Evolutionary conservation across 108 stramenopile genomes (phyloP).

Genomic region (Discostella stelligeroides): DNA sequence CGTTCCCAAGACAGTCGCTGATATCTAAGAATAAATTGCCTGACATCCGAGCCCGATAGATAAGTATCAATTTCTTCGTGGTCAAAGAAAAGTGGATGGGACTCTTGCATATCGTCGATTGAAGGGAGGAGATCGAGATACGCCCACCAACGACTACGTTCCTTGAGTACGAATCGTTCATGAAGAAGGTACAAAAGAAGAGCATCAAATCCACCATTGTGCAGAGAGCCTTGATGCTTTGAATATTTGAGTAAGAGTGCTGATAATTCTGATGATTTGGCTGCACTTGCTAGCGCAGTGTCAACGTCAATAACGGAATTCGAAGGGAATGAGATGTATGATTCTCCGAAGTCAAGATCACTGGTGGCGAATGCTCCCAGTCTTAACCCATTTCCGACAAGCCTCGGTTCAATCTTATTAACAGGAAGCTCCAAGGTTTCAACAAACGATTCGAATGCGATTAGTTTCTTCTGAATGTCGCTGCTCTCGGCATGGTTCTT

Average conservation of each 20-base stretch:
- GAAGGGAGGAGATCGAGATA: slow-evolving; percentile 69
- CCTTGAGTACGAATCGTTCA: slow-evolving; percentile 60
- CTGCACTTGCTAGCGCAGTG: slow-evolving; percentile 40
- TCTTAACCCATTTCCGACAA: slow-evolving; percentile 43
- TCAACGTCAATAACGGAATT: slow-evolving; percentile 48
- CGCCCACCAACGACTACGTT: slow-evolving; percentile 66
- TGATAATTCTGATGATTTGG: slow-evolving; percentile 6
- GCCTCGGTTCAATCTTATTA: slow-evolving; percentile 47
- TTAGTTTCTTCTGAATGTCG: slow-evolving; percentile 37
- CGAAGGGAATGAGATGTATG: slow-evolving; percentile 60
- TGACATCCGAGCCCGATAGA: slow-evolving; percentile 44
- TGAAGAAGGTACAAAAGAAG: slow-evolving; percentile 65
- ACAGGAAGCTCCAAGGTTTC: slow-evolving; percentile 44
- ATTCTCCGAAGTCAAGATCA: slow-evolving; percentile 44
- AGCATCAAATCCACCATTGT: slow-evolving; percentile 57
- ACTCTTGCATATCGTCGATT: slow-evolving; percentile 34
- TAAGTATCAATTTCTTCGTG: slow-evolving; percentile 50
- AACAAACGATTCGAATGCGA: slow-evolving; percentile 48
- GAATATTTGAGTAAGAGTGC: slow-evolving; percentile 26
- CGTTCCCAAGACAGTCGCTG: slow-evolving; percentile 24
- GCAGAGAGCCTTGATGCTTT: neutral
- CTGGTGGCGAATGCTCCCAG: slow-evolving; percentile 64
- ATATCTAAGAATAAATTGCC: slow-evolving; percentile 32
- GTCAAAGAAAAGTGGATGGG: slow-evolving; percentile 45
- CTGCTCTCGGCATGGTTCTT: neutral